Evolutionary conservation across 139 green algal genomes (phyloP), one percentile per base, ranked within the genome.

Genomic region (Chlorella sp.): DNA sequence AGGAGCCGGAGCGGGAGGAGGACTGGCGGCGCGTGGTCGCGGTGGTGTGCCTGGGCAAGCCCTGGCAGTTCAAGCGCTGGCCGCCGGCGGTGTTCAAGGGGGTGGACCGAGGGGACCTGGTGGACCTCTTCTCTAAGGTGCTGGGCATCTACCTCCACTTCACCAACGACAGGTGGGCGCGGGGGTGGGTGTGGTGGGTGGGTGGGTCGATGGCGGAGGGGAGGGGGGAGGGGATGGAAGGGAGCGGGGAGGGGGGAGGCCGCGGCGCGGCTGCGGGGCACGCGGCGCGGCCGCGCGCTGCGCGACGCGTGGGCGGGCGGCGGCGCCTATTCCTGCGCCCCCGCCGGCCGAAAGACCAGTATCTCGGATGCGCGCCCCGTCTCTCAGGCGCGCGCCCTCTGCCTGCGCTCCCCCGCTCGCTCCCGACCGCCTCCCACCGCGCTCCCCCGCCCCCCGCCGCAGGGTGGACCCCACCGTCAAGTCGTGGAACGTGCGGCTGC

Each of bases 51-150:
- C 68, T 82, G 43, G 89, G 89, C 53, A 88, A 88, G 75, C 50
- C 82, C 23, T 93, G 89, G 89, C 89, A 93, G 81, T 94, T 93
- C 80, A 91, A 91, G 66, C 81, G 80, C 29, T 93, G 81, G 77
- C 89, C 89, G 17, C n/a, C n/a, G n/a, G n/a, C n/a, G n/a, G n/a
- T n/a, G n/a, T 90, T 79, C 79, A 92, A 91, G 86, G 84, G 84
- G 31, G 79, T 64, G 6, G 50, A 33, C 19, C 33, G 15, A 15
- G 84, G 84, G 8, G 82, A 89, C 65, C 60, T 86, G 62, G 82
- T 89, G 50, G 78, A 85, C 5, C 76, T 77, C 9, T 89, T 89
- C 45, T 65, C 64, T 8, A 41, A 33, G 4, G 51, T 88, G 25
- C 33, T 74, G 50, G 84, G 84, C 23, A 40, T 79, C 12, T 86